Evolutionary conservation across 1,139 yeast genomes (phyloP), one percentile per base, ranked within the genome.

Genomic region (Nematodospora anomalae): DNA sequence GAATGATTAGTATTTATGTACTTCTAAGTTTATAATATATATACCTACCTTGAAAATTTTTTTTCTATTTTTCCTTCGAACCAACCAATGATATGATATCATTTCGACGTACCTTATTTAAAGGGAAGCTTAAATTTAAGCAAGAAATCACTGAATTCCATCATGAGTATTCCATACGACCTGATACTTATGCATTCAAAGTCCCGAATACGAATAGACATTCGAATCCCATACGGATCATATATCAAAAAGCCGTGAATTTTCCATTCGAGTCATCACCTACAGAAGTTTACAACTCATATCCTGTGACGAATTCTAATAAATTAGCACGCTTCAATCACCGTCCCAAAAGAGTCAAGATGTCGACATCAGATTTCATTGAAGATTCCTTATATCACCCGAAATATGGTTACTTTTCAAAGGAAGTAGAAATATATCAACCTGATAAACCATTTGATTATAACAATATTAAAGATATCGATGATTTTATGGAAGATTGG

Each of bases 361-460:
- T 87, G 90, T 62, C 82, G 21, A 65, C 82, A 0, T 67, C 86
- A 11, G 95, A 86, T 51, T 88, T 84, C 57, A 87, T 87, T 40
- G 95, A 87, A 49, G 95, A 87, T 55, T 82, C 94, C 13, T 63
- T 87, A 49, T 87, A 87, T 55, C 84, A 88, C 56, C 89, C 94
- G 0, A 53, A 71, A 44, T 88, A 87, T 54, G 96, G 96, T 0
- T 88, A 87, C 57, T 87, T 87, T 53, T 71, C 89, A 1, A 76
- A 79, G 51, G 83, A 84, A 51, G 92, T 83, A 15, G 87, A 84
- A 49, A 83, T 87, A 47, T 86, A 83, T 60, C 89, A 69, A 57
- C 76, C 78, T 0, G 76, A 71, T 16, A 59, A 67, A 30, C 85
- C 86, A 0, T 80, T 81, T 50, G 74, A 80, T 33, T 86, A 81